These are phyloP conservation scores for Carex myosuroides DNA, from an alignment of 176 grass and related monocot genomes.

Conservation along the genomic window DNA sequence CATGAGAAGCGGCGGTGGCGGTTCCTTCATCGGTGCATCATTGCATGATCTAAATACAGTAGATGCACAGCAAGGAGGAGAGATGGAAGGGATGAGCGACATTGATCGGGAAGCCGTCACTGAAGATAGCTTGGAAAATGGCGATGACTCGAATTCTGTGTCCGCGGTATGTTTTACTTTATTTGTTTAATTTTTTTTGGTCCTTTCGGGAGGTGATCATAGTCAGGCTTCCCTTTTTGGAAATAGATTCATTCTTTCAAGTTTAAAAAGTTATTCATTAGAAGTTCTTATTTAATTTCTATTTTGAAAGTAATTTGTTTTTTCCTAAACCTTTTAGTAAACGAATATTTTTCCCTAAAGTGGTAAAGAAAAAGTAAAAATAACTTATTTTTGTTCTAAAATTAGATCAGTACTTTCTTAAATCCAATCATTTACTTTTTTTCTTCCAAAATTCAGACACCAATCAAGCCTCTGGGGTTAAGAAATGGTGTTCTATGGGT, in stretches of 20 bases:
- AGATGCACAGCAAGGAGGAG: conserved; percentile 21
- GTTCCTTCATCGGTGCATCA: conserved; percentile 31
- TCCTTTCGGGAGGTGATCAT: not conserved
- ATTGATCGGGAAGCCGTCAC: conserved; percentile 45
- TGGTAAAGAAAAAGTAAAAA: not conserved
- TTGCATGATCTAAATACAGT: conserved; percentile 47
- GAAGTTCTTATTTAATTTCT: not conserved
- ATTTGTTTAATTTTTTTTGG: not conserved
- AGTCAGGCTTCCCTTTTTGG: not conserved
- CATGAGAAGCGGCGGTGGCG: conserved; percentile 9
- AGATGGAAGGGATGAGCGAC: conserved; percentile 44
- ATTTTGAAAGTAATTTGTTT: not conserved
- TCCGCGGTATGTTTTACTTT: conserved; percentile 11
- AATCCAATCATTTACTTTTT: not conserved
- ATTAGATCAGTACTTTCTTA: not conserved
- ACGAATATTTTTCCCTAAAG: not conserved
- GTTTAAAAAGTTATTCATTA: not conserved
- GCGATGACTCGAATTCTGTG: conserved; percentile 69
- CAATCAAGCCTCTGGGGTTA: not conserved
- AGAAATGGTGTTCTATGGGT: not conserved
- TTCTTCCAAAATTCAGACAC: not conserved
- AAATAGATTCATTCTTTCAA: not conserved
- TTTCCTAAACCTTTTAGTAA: not conserved
- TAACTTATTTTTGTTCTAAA: not conserved
- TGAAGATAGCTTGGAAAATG: conserved; percentile 57